phyloP scores from a whole-genome alignment of 176 grass and related monocot species.

The Cenchrus purpureus region DNA sequence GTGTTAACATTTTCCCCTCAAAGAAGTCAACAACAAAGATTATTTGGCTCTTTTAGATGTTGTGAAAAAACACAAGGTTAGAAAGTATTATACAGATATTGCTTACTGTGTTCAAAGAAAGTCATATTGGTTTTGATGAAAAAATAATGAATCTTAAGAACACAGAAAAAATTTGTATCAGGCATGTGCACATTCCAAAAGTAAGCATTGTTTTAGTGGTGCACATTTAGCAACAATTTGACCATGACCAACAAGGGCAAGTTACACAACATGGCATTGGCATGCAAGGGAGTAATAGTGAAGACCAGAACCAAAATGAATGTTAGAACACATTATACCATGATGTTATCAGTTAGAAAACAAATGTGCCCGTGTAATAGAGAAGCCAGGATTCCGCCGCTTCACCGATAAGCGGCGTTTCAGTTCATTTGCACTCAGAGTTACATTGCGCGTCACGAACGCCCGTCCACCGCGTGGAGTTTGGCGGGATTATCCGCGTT shows the following conservation, averaged over 20 bases:
- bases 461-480: too few relatives aligned
- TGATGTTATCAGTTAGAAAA: not conserved
- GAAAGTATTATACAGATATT: not conserved
- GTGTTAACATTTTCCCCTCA: not conserved
- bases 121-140: not conserved
- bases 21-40: not conserved
- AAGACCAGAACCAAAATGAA: not conserved
- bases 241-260: not conserved
- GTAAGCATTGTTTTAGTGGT: not conserved
- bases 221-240: not conserved
- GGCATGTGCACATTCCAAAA: not conserved
- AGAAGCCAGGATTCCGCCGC: too few relatives aligned
- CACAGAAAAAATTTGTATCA: not conserved
- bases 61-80: not conserved
- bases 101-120: not conserved
- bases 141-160: not conserved
- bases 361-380: too few relatives aligned
- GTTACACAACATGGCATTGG: not conserved
- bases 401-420: too few relatives aligned
- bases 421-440: too few relatives aligned
- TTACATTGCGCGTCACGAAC: too few relatives aligned
- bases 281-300: not conserved
- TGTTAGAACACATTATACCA: not conserved
- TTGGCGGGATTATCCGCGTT: too few relatives aligned
- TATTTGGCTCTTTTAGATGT: not conserved